phyloP scores from a whole-genome alignment of 257 asterid species.

The Gentiana straminea region DNA sequence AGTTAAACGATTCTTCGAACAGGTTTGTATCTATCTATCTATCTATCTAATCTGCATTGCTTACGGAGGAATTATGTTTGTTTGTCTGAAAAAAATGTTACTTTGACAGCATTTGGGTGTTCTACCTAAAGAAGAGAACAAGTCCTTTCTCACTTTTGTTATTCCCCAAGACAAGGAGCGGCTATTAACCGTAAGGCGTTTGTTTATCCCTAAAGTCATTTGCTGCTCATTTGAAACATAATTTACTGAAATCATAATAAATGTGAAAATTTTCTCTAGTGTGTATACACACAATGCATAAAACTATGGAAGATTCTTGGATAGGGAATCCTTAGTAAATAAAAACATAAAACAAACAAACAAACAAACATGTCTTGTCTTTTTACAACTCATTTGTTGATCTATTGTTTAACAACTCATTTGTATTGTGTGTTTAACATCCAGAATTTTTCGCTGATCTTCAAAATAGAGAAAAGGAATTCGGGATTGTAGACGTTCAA shows the following conservation, averaged over 20 bases:
- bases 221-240: background rate
- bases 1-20: slow-evolving; percentile 63
- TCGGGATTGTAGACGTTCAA: slow-evolving; percentile 71
- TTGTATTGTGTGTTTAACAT: background rate
- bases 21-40: slow-evolving; percentile 32
- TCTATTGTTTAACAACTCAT: no score
- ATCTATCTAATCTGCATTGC: slow-evolving; percentile 8
- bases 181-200: slow-evolving; percentile 47
- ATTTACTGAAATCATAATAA: background rate
- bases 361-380: no score
- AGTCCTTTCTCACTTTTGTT: slow-evolving; percentile 62
- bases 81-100: slow-evolving; percentile 9
- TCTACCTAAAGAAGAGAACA: slow-evolving; percentile 76
- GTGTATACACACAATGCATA: no score
- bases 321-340: no score
- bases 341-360: no score
- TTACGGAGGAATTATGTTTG: background rate
- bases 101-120: slow-evolving; percentile 52
- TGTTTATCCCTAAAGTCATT: background rate
- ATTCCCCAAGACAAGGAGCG: slow-evolving; percentile 82
- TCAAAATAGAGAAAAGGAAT: slow-evolving; percentile 51
- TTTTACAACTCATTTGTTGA: no score
- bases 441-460: slow-evolving; percentile 69
- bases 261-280: background rate
- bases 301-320: no score